phyloP scores from a whole-genome alignment of 164 flowering plant species.

The Annona squamosa region DNA sequence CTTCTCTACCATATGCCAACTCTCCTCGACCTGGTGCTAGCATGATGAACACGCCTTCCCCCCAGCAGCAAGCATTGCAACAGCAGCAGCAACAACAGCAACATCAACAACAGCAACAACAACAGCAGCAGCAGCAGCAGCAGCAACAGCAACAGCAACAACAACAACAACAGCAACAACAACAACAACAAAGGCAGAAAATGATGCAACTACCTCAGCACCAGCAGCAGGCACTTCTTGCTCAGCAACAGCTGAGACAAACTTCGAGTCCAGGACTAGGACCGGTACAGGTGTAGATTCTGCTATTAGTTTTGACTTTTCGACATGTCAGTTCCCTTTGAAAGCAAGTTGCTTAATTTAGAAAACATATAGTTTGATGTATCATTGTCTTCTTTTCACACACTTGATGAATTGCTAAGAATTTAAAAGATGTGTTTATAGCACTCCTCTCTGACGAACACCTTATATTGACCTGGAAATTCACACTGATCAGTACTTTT shows the following conservation, averaged over 20 bases:
- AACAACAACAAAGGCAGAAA: slow-evolving; percentile 63
- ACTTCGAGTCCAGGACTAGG: slow-evolving; percentile 55
- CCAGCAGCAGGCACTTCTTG: slow-evolving; percentile 70
- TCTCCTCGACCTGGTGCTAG: slow-evolving; percentile 82
- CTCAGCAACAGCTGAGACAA: slow-evolving; percentile 83
- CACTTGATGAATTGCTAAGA: background rate
- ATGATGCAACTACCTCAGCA: slow-evolving; percentile 57
- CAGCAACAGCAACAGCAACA: slow-evolving; percentile 77
- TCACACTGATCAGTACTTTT: background rate
- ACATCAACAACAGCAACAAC: slow-evolving; percentile 89
- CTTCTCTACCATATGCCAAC: slow-evolving; percentile 84
- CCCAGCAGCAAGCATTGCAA: slow-evolving; percentile 73
- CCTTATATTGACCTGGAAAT: background rate
- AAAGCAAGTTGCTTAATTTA: background rate
- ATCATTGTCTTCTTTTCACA: background rate
- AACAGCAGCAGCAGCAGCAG: slow-evolving; percentile 57
- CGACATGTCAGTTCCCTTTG: background rate
- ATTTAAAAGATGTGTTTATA: background rate
- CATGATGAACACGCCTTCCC: slow-evolving; percentile 90
- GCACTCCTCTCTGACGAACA: background rate
- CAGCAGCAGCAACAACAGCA: slow-evolving; percentile 60
- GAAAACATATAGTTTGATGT: background rate
- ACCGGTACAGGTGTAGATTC: slow-evolving; percentile 36
- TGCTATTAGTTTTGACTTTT: background rate
- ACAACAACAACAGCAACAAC: slow-evolving; percentile 52